A percentile compares a stretch with the other conserved stretches of the same genome.
phyloP scores from a whole-genome alignment of 148 eudicot species.

The Vaccinium myrtillus region DNA sequence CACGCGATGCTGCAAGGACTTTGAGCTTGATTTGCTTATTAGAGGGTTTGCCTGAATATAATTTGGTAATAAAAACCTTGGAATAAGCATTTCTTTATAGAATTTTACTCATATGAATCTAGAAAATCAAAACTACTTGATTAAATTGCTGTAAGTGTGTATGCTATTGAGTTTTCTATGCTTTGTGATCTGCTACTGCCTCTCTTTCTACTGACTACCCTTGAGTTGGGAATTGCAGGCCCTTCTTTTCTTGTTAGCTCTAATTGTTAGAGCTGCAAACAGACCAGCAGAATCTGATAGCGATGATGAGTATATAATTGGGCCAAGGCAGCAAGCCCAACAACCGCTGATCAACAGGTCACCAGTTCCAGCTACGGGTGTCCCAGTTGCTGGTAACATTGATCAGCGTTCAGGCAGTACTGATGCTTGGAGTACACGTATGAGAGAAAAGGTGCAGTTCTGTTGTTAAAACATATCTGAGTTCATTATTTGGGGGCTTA shows the following conservation, averaged over 20 bases:
- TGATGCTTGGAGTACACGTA: slow-evolving; percentile 99
- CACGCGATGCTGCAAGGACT: background rate
- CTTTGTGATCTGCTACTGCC: background rate
- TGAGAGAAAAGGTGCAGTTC: slow-evolving; percentile 82
- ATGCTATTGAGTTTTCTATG: background rate
- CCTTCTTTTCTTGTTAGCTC: slow-evolving; percentile 70
- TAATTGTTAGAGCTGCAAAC: slow-evolving; percentile 80
- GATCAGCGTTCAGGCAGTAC: slow-evolving; percentile 74
- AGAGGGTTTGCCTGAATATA: background rate
- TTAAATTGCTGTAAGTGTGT: background rate
- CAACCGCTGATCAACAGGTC: slow-evolving; percentile 82
- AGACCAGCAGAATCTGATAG: slow-evolving; percentile 86
- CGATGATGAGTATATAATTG: slow-evolving; percentile 79
- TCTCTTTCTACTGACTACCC: slow-evolving; percentile 7
- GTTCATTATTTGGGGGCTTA: background rate
- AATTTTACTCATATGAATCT: background rate
- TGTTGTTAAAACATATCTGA: background rate
- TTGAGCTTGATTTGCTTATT: background rate
- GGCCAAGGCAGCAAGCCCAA: slow-evolving; percentile 72
- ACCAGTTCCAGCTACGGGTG: slow-evolving; percentile 59
- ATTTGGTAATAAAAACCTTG: background rate
- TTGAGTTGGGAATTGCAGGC: slow-evolving; percentile 48
- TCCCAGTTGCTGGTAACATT: slow-evolving; percentile 65
- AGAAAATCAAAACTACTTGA: background rate
- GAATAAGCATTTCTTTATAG: background rate